Evolutionary conservation across 495 filamentous ascomycete species (phyloP), one percentile per base, ranked within the genome.

Genomic region (Haplographium delicatum): DNA sequence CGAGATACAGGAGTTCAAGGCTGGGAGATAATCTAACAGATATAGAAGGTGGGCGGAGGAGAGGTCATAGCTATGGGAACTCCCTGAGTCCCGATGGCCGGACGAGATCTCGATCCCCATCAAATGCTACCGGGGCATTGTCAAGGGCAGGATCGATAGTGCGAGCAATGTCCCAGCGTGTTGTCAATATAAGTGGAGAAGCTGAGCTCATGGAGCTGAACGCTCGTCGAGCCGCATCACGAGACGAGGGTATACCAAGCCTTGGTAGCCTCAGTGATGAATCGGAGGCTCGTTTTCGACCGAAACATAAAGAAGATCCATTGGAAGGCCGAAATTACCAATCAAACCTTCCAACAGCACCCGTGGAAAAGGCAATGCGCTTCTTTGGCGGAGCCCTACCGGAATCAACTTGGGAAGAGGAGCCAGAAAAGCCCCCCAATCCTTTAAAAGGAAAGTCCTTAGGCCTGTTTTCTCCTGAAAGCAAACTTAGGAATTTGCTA

Each of bases 131-230:
- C 62, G 72, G 22, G 69, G 79, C 7, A 78, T 74, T 42, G 79
- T 84, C 34, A 82, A 74, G 88, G 57, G 88, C 93, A 47, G 86
- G 90, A 26, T 94, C 91, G 3, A 93, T 97, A 60, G 84, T 99
- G 67, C 86, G 90, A 57, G 90, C 90, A 57, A 94, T 97, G 82
- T 96, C 94, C 16, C 89, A 96, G 68, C 89, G 93, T 66, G 89
- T 99, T 49, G 93, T 97, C 60, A 96, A 96, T 63, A 73, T 99
- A 50, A 95, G 91, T 70, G 95, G 93, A 61, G 80, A 83, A 40
- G 70, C 66, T 2, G 90, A 96, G 57, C 47, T 54, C 38, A 59
- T 59, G 19, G 60, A 62, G 40, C 26, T 26, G 28, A 66, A 48
- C 37, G 62, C 63, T 27, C 59, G 60, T 15, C 31, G 50, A 39